Conservation (phyloP, 148 eudicot genomes). For the Rhododendron kiyosumense region DNA sequence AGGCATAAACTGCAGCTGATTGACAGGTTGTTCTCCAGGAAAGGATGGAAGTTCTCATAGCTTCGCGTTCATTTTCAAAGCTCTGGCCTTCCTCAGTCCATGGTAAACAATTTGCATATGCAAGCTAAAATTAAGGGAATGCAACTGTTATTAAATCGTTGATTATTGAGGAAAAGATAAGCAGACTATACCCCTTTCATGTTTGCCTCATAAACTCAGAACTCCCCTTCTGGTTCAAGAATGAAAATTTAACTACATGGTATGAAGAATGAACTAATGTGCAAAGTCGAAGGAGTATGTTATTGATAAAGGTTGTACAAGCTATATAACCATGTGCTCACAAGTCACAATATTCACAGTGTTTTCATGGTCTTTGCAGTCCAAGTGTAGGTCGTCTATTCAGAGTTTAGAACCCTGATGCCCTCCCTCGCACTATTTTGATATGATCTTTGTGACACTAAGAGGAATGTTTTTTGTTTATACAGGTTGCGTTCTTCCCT, state of each 20-base stretch:
- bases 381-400: not conserved
- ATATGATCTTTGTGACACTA: not conserved
- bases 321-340: not conserved
- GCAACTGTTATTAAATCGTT: not conserved
- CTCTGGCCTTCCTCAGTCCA: constrained; percentile 57
- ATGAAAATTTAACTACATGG: not conserved
- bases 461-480: not conserved
- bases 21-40: constrained; percentile 64
- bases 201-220: not conserved
- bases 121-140: constrained; percentile 46
- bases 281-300: not conserved
- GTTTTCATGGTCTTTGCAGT: not conserved
- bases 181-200: not conserved
- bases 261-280: not conserved
- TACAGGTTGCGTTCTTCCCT: not conserved
- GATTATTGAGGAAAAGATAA: not conserved
- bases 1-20: constrained; percentile 56
- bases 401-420: not conserved
- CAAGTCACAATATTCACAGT: not conserved
- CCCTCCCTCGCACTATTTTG: not conserved
- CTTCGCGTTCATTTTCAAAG: constrained; percentile 33
- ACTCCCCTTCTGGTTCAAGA: not conserved
- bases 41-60: constrained; percentile 50
- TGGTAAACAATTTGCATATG: constrained; percentile 82
- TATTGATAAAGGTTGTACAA: not conserved